Conservation (phyloP, 2,329 filamentous ascomycete genomes). For the Zasmidium angulare region DNA sequence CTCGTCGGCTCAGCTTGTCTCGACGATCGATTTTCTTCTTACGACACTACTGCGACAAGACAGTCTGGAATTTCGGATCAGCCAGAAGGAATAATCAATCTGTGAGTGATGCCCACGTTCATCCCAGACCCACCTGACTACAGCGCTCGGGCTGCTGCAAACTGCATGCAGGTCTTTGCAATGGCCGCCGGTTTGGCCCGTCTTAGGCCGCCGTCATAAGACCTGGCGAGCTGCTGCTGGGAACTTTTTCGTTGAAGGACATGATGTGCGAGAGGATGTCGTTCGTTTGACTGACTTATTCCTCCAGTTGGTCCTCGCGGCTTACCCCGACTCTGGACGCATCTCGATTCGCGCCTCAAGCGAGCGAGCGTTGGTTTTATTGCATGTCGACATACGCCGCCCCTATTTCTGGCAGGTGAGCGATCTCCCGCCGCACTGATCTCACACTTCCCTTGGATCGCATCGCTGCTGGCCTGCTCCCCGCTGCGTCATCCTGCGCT, state of each 20-base stretch:
- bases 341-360: conserved; percentile 3
- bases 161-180: background rate
- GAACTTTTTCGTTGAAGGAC: background rate
- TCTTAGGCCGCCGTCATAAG: background rate
- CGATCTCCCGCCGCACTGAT: background rate
- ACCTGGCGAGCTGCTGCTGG: background rate
- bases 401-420: conserved; percentile 3
- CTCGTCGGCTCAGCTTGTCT: background rate
- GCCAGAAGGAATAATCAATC: background rate
- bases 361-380: conserved; percentile 1
- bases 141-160: background rate
- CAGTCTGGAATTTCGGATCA: background rate
- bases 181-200: conserved; percentile 4
- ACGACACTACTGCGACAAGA: no score
- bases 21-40: background rate
- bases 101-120: background rate
- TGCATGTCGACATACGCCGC: background rate
- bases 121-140: background rate
- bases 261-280: background rate
- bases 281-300: background rate
- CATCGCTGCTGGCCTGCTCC: background rate
- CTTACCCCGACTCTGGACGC: background rate
- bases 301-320: background rate
- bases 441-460: background rate
- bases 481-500: background rate